Evolutionary conservation across 2,329 filamentous ascomycete species (phyloP).

Genomic region (Gaeumannomyces sp.): DNA sequence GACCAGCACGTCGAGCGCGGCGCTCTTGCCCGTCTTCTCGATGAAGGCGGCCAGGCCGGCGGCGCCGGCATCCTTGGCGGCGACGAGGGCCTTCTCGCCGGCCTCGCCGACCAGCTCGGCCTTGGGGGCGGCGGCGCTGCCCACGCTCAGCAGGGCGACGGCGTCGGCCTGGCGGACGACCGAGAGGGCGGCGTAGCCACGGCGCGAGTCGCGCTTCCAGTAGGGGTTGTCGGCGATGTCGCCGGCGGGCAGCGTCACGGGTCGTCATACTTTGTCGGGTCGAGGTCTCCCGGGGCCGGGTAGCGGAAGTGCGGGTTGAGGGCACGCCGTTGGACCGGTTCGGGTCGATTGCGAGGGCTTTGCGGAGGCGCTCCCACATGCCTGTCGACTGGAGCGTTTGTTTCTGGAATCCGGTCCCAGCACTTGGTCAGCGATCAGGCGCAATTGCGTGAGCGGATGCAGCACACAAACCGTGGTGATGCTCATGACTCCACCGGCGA

Average conservation of each 20-base stretch:
- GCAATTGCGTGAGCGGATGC: constrained; percentile 10
- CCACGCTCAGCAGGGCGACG: constrained; percentile 77
- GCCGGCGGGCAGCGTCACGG: constrained; percentile 74
- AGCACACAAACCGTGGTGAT: constrained; percentile 49
- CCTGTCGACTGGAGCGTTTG: constrained; percentile 88
- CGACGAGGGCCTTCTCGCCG: constrained; percentile 60
- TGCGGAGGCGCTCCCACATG: constrained; percentile 79
- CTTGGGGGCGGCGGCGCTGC: constrained; percentile 74
- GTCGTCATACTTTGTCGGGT: constrained; percentile 70
- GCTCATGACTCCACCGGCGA: constrained; percentile 46
- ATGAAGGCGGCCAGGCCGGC: constrained; percentile 68
- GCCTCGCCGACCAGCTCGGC: constrained; percentile 67
- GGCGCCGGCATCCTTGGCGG: constrained; percentile 67
- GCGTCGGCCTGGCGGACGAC: constrained; percentile 79
- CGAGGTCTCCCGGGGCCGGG: constrained; percentile 68
- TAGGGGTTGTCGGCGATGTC: constrained; percentile 90
- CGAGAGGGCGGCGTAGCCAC: constrained; percentile 74
- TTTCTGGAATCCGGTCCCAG: constrained; percentile 57
- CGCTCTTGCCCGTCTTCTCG: constrained; percentile 44
- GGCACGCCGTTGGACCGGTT: constrained; percentile 88
- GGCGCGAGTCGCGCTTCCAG: constrained; percentile 88
- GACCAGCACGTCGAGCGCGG: constrained; percentile 56
- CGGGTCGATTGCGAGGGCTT: constrained; percentile 72
- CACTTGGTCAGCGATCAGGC: not conserved
- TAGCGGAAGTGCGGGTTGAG: constrained; percentile 89